phyloP scores from a whole-genome alignment of 352 stramenopile genomes.

The Phytophthora meadii region DNA sequence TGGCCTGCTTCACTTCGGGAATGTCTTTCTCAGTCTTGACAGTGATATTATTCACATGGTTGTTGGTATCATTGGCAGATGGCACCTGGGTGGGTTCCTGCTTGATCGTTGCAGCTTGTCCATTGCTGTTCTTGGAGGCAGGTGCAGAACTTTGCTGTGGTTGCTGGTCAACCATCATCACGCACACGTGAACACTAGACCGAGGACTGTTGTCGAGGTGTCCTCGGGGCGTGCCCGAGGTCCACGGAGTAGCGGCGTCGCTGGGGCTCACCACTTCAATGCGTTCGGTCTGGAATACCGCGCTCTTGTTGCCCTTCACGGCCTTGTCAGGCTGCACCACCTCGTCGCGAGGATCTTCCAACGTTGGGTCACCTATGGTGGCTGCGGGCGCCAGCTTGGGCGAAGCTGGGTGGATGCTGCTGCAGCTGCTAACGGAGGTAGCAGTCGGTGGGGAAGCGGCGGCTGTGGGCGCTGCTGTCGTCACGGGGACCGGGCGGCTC shows the following conservation, averaged over 20 bases:
- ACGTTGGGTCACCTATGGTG: slow-evolving; percentile 56
- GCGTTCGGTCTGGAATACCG: slow-evolving; percentile 45
- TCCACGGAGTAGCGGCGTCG: slow-evolving; percentile 54
- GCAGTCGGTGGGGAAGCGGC: slow-evolving; percentile 1
- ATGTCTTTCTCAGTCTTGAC: slow-evolving; percentile 35
- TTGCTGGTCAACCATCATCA: slow-evolving; percentile 72
- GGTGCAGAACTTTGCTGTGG: slow-evolving; percentile 38
- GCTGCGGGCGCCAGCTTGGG: slow-evolving; percentile 29
- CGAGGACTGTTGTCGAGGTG: slow-evolving; percentile 31
- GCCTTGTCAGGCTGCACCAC: slow-evolving; percentile 42
- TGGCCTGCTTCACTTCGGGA: slow-evolving; percentile 10
- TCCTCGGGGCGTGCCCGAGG: slow-evolving; percentile 44
- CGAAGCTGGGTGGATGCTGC: slow-evolving; percentile 15
- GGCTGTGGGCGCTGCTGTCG: slow-evolving; percentile 2
- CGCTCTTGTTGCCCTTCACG: slow-evolving; percentile 31
- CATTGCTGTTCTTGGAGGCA: slow-evolving; percentile 13
- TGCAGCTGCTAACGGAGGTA: slow-evolving; percentile 4
- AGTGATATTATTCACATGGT: slow-evolving; percentile 3
- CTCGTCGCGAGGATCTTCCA: slow-evolving; percentile 45
- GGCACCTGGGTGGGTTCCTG: slow-evolving; percentile 9
- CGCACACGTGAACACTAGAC: slow-evolving; percentile 59
- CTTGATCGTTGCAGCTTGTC: slow-evolving; percentile 17
- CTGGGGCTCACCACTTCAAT: slow-evolving; percentile 66
- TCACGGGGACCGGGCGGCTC: slow-evolving; percentile 3
- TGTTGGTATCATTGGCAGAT: slow-evolving; percentile 5